phyloP scores from a whole-genome alignment of 345 rosid species.

The Brassica rapa region DNA sequence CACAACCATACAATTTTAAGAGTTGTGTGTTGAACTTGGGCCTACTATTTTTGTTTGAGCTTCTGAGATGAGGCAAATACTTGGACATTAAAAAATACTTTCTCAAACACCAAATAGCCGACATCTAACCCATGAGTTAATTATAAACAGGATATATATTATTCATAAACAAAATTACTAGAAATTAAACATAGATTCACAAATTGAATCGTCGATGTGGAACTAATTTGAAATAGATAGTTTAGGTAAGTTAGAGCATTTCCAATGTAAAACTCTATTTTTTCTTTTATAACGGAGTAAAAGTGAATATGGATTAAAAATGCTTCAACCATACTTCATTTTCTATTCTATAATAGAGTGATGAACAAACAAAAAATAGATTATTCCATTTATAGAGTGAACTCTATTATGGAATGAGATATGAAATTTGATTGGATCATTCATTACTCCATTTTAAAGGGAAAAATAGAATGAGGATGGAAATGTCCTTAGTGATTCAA shows the following conservation, averaged over 20 bases:
- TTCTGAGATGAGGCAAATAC: neutral
- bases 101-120: neutral
- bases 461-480: no score
- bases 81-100: neutral
- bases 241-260: neutral
- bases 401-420: no score
- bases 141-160: neutral
- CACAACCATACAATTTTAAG: neutral
- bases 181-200: neutral
- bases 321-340: no score
- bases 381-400: no score
- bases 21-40: slow-evolving; percentile 4
- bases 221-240: neutral
- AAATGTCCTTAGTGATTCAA: neutral
- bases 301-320: no score
- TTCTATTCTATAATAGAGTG: no score
- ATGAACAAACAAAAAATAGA: no score
- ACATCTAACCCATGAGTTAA: neutral
- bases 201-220: neutral
- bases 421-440: no score
- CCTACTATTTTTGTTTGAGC: slow-evolving; percentile 7
- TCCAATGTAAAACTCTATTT: no score
- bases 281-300: no score
- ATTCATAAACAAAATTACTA: neutral
- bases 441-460: no score